Evolutionary conservation across 371 early-diverging fungal genomes (phyloP).

Genomic region (Umbelopsis sp.): DNA sequence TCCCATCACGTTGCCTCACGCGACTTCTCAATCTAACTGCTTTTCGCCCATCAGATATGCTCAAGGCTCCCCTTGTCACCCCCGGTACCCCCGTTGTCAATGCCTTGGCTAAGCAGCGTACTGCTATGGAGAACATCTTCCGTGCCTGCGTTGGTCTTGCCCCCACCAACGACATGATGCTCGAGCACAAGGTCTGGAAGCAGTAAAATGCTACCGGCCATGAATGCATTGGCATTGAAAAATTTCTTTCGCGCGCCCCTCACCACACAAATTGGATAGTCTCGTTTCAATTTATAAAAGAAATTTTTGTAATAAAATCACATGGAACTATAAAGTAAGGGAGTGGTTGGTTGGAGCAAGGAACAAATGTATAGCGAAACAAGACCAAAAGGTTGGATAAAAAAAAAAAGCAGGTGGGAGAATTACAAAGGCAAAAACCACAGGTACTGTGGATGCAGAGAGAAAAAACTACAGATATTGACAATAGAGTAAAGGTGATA

Average conservation of each 20-base stretch:
- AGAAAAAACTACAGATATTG: too few relatives aligned
- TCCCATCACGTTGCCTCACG: too few relatives aligned
- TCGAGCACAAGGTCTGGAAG: slow-evolving; percentile 84
- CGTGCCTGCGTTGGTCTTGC: slow-evolving; percentile 94
- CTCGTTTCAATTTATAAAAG: neutral
- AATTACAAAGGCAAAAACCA: too few relatives aligned
- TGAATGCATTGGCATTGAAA: neutral
- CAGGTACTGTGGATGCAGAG: too few relatives aligned
- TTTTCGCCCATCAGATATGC: slow-evolving; percentile 54
- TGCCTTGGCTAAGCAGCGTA: slow-evolving; percentile 91
- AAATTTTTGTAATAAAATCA: slow-evolving; percentile 2
- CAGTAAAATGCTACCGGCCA: slow-evolving; percentile 24
- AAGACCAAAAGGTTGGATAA: too few relatives aligned
- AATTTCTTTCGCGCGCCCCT: neutral
- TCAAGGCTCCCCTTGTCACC: slow-evolving; percentile 92
- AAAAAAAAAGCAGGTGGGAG: too few relatives aligned
- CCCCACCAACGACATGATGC: slow-evolving; percentile 88
- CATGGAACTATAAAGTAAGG: neutral
- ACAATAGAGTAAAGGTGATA: too few relatives aligned
- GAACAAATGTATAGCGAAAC: too few relatives aligned
- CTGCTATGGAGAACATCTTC: slow-evolving; percentile 95
- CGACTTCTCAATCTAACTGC: too few relatives aligned
- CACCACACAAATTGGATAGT: neutral
- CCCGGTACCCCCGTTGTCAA: slow-evolving; percentile 94
- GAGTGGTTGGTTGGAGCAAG: too few relatives aligned